Percentiles rank a stretch among this genome's conserved stretches.
Conservation (phyloP, 2,329 filamentous ascomycete species). For the Aspergillus aculeatus region DNA sequence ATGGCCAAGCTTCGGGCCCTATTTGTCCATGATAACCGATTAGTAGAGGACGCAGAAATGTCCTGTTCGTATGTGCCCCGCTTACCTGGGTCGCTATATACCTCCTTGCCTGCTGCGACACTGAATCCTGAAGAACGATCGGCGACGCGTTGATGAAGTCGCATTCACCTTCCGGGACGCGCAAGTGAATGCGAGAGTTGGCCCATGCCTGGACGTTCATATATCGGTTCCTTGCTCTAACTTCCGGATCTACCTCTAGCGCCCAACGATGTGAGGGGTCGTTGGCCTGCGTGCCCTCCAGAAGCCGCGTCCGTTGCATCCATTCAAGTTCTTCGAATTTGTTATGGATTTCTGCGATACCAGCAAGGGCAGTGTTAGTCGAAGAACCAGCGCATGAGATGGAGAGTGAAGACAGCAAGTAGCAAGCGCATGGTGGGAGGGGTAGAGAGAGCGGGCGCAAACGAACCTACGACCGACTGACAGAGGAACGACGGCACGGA, state of each 20-base stretch:
- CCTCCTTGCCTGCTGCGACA: conserved; percentile 48
- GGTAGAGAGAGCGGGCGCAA: conserved; percentile 14
- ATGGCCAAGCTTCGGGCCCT: conserved; percentile 76
- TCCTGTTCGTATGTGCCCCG: background rate
- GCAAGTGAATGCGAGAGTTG: conserved; percentile 77
- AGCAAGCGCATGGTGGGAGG: conserved; percentile 13
- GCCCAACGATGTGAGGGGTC: conserved; percentile 57
- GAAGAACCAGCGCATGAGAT: background rate
- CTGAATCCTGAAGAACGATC: conserved; percentile 57
- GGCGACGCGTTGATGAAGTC: conserved; percentile 84
- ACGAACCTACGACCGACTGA: conserved; percentile 40
- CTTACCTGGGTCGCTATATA: conserved; percentile 85
- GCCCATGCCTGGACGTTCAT: conserved; percentile 86
- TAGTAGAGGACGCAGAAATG: background rate
- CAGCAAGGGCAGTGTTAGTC: conserved; percentile 10
- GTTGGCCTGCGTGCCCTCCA: conserved; percentile 45
- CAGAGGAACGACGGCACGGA: conserved; percentile 40
- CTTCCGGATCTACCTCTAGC: conserved; percentile 56
- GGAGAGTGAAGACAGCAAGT: background rate
- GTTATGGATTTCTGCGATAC: conserved; percentile 52
- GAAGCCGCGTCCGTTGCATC: conserved; percentile 57
- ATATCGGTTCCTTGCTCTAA: conserved; percentile 75
- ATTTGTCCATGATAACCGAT: background rate
- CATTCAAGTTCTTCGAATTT: conserved; percentile 64
- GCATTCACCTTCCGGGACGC: conserved; percentile 68